Evolutionary conservation across 2,329 filamentous ascomycete species (phyloP), one percentile per base, ranked within the genome.

Genomic region (Fusarium sororula): DNA sequence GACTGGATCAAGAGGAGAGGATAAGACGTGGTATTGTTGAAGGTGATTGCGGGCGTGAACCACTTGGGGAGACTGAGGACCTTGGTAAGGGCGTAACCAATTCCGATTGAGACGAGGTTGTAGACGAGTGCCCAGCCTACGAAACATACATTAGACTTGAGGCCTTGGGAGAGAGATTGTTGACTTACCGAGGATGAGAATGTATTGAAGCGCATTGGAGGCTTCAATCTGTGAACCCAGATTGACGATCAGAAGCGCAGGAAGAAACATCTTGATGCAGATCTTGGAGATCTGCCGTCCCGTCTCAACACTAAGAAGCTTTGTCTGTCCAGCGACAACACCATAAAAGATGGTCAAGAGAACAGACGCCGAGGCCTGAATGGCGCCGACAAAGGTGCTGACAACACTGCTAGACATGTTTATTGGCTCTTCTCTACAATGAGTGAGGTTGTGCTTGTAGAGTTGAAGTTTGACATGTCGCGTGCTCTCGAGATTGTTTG

Each of bases 191-290:
- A 73, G 44, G 9, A 73, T 70, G 4, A 62, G 54, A 10, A 73
- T 15, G 37, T 73, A 73, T 10, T 51, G 44, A 18, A 58, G 28
- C 24, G 64, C 70, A 42, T 73, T 73, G 9, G 70, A 73, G 15
- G 41, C 20, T 32, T 73, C 59, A 20, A 73, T 69, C 15, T 73
- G 70, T 0, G 70, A 28, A 15, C 70, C 70, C 3, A 73, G 70
- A 30, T 73, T 73, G n/a, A 73, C 69, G 3, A 73, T 22, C 8
- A 73, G 64, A 12, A 73, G 59, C 30, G 70, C 70, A 6, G 70
- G 70, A 5, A 73, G 70, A 48, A 73, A 73, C 70, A 73, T 73
- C 17, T 73, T 73, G 55, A 73, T 73, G 35, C 70, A 73, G 38
- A 73, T 51, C 42, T 57, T 69, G 17, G 70, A 73, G 44, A 73